phyloP scores from a whole-genome alignment of 1,139 yeast genomes.

The Kodamaea arcana region DNA sequence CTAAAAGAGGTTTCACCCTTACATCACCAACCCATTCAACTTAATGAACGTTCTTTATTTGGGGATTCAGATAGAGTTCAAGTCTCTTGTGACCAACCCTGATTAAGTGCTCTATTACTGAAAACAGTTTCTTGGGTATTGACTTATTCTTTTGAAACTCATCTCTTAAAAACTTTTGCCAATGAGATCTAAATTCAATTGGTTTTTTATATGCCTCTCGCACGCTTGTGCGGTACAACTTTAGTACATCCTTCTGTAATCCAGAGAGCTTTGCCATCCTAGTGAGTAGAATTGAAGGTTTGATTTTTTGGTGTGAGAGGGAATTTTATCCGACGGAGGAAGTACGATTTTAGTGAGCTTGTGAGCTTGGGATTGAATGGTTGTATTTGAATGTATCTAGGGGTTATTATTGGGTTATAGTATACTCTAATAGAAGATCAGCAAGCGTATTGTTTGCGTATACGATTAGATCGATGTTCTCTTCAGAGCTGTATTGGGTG shows the following conservation, averaged over 20 bases:
- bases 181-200: slow-evolving; percentile 33
- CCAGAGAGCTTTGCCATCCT: slow-evolving; percentile 54
- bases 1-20: neutral
- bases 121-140: slow-evolving; percentile 74
- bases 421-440: too few species aligned
- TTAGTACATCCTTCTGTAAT: slow-evolving; percentile 59
- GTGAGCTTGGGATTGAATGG: too few species aligned
- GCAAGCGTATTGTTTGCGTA: too few species aligned
- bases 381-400: too few species aligned
- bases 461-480: too few species aligned
- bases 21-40: neutral
- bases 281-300: too few species aligned
- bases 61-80: slow-evolving; percentile 69
- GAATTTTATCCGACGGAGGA: too few species aligned
- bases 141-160: slow-evolving; percentile 62
- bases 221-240: slow-evolving; percentile 56
- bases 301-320: too few species aligned
- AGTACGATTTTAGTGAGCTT: too few species aligned
- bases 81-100: slow-evolving; percentile 70
- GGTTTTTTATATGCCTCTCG: slow-evolving; percentile 59
- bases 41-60: slow-evolving; percentile 58
- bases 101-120: slow-evolving; percentile 80
- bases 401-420: too few species aligned
- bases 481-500: too few species aligned
- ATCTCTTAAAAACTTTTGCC: slow-evolving; percentile 43